These are phyloP conservation scores for Ogataea pignaliae DNA, from an alignment of 805 yeast genomes.

Conservation along the genomic window DNA sequence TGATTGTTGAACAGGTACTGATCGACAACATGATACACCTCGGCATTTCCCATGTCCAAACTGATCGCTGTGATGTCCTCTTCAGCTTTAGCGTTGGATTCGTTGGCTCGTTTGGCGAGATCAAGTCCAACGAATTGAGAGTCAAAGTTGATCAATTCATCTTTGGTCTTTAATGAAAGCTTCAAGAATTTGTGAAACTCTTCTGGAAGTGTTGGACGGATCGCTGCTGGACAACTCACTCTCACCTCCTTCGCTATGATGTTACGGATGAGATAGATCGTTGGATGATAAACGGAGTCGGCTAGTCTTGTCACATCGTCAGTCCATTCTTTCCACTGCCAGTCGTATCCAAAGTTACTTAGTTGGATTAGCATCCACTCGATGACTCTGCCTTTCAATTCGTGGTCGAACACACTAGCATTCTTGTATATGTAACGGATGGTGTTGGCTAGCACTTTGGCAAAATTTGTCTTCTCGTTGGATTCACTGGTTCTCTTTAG, in stretches of 20 bases:
- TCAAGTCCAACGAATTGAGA: slow-evolving; percentile 28
- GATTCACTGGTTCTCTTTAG: slow-evolving; percentile 15
- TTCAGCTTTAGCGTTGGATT: slow-evolving; percentile 13
- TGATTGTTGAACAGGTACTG: slow-evolving; percentile 32
- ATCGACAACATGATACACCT: slow-evolving; percentile 27
- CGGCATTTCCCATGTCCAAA: slow-evolving; percentile 25
- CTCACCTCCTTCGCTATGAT: slow-evolving; percentile 80
- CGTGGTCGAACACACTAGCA: slow-evolving; percentile 66
- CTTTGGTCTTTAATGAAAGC: slow-evolving; percentile 33
- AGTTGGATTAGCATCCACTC: slow-evolving; percentile 94
- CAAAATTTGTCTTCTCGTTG: slow-evolving; percentile 50
- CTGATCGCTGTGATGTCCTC: slow-evolving; percentile 15
- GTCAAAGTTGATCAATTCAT: slow-evolving; percentile 36
- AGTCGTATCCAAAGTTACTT: slow-evolving; percentile 88
- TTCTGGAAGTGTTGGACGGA: slow-evolving; percentile 65
- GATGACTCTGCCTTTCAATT: slow-evolving; percentile 63
- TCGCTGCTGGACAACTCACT: slow-evolving; percentile 68
- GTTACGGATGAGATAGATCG: slow-evolving; percentile 66
- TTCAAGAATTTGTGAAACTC: slow-evolving; percentile 49
- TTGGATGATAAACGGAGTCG: slow-evolving; percentile 61
- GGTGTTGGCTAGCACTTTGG: slow-evolving; percentile 93
- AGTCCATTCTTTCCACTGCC: slow-evolving; percentile 98
- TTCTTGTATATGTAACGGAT: slow-evolving; percentile 75
- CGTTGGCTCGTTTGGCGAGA: slow-evolving; percentile 18
- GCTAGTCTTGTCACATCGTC: slow-evolving; percentile 45